These are phyloP conservation scores for Dictyostelium discoideum DNA, from an alignment of 78 protist species.

Conservation along the genomic window DNA sequence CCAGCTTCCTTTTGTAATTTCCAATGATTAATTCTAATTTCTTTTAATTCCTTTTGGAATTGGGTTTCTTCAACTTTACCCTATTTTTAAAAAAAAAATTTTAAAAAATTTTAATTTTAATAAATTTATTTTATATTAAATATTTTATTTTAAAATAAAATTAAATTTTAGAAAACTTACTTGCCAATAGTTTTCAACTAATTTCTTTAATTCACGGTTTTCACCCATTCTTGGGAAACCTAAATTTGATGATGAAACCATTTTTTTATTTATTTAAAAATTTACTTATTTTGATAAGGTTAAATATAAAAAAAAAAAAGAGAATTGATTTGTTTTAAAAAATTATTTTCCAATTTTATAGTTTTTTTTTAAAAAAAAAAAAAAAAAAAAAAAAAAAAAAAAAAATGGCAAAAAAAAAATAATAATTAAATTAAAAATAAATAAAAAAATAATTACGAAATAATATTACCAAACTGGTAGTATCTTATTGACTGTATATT, in stretches of 20 bases:
- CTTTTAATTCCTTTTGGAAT: constrained; percentile 4
- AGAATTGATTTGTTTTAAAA: too few relatives aligned
- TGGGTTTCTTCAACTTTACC: constrained; percentile 61
- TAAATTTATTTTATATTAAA: too few relatives aligned
- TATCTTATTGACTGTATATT: background rate
- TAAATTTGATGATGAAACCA: constrained; percentile 37
- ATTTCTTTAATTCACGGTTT: constrained; percentile 81
- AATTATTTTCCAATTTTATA: background rate
- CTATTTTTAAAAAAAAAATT: background rate
- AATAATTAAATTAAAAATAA: too few relatives aligned
- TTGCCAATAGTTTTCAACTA: constrained; percentile 86
- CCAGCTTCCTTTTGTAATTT: constrained; percentile 47
- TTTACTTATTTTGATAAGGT: background rate
- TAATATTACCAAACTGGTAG: background rate
- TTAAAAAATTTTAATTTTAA: background rate
- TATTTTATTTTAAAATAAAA: too few relatives aligned
- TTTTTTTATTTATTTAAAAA: background rate
- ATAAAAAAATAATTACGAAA: background rate
- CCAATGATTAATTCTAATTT: constrained; percentile 35
- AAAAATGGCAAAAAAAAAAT: too few relatives aligned
- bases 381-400: too few relatives aligned
- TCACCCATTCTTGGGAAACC: constrained; percentile 86
- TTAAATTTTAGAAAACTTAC: background rate
- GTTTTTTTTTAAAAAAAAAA: too few relatives aligned
- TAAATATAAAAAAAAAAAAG: background rate